These are phyloP conservation scores for Tieghemostelium lacteum DNA, from an alignment of 78 protist species.

Conservation along the genomic window DNA sequence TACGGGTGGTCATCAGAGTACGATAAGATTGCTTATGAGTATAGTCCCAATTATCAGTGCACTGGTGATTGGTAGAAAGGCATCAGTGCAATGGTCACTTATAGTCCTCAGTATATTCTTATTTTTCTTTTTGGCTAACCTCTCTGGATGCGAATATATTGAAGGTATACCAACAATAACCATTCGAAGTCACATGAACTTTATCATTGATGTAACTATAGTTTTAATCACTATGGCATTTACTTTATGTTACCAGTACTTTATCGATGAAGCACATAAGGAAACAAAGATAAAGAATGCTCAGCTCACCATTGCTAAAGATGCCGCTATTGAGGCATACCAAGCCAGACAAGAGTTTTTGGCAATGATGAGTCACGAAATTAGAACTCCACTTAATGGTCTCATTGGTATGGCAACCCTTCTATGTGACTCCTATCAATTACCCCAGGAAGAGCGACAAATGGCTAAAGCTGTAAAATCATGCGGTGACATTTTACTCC, in stretches of 20 bases:
- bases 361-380: conserved; percentile 75
- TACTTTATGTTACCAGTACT: conserved; percentile 67
- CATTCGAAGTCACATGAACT: conserved; percentile 69
- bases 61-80: conserved; percentile 52
- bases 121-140: conserved; percentile 46
- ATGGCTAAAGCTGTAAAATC: conserved; percentile 74
- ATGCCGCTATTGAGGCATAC: conserved; percentile 70
- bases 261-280: conserved; percentile 73
- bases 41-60: conserved; percentile 55
- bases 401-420: conserved; percentile 75
- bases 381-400: conserved; percentile 82
- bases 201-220: conserved; percentile 65
- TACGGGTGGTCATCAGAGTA: conserved; percentile 74
- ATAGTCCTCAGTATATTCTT: conserved; percentile 26
- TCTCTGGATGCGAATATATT: conserved; percentile 49
- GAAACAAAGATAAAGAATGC: conserved; percentile 62
- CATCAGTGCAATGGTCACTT: conserved; percentile 70
- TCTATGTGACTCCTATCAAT: background rate
- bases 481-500: conserved; percentile 60
- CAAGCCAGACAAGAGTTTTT: conserved; percentile 79
- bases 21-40: conserved; percentile 47
- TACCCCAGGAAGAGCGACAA: conserved; percentile 68
- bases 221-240: conserved; percentile 57
- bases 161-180: conserved; percentile 75
- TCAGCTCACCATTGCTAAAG: conserved; percentile 59